A percentile compares a stretch with the other conserved stretches of the same genome.
Evolutionary conservation across 2,329 filamentous ascomycete genomes (phyloP).

Genomic region (Setomelanomma holmii): DNA sequence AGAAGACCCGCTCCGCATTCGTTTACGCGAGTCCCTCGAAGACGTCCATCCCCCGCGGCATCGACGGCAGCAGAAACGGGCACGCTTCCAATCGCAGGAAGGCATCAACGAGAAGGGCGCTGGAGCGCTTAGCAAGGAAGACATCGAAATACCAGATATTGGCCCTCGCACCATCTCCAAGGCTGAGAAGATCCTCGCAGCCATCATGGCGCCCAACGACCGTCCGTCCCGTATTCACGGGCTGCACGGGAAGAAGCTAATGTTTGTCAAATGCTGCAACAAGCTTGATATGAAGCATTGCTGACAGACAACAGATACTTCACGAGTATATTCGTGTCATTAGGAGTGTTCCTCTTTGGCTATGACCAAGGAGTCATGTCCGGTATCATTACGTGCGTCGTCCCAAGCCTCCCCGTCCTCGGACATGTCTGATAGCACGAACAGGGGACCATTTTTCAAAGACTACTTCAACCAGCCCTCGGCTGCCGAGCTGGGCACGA

Average conservation of each 20-base stretch:
- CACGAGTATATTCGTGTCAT: slow-evolving; percentile 87
- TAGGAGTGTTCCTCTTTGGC: slow-evolving; percentile 87
- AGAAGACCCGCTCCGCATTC: slow-evolving; percentile 79
- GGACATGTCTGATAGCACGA: slow-evolving; percentile 33
- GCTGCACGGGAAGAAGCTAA: slow-evolving; percentile 91
- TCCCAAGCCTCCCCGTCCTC: slow-evolving; percentile 25
- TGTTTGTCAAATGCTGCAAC: slow-evolving; percentile 64
- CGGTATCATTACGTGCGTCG: slow-evolving; percentile 70
- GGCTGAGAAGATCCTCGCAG: slow-evolving; percentile 74
- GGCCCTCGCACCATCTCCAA: slow-evolving; percentile 68
- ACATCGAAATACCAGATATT: slow-evolving; percentile 80
- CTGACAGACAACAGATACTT: slow-evolving; percentile 74
- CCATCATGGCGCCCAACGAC: slow-evolving; percentile 84
- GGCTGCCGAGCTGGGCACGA: slow-evolving; percentile 87
- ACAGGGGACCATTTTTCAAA: slow-evolving; percentile 83
- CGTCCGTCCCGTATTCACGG: slow-evolving; percentile 77
- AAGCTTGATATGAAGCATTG: background rate
- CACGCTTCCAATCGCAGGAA: slow-evolving; percentile 69
- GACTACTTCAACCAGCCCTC: slow-evolving; percentile 92
- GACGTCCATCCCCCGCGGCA: slow-evolving; percentile 60
- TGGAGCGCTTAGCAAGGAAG: slow-evolving; percentile 66
- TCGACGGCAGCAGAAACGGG: slow-evolving; percentile 65
- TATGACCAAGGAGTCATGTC: slow-evolving; percentile 94
- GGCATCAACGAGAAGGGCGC: slow-evolving; percentile 52
- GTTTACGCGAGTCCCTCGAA: slow-evolving; percentile 71